Evolutionary conservation across 805 yeast genomes (phyloP), one percentile per base, ranked within the genome.

Genomic region (Pichia thaimueangensis): DNA sequence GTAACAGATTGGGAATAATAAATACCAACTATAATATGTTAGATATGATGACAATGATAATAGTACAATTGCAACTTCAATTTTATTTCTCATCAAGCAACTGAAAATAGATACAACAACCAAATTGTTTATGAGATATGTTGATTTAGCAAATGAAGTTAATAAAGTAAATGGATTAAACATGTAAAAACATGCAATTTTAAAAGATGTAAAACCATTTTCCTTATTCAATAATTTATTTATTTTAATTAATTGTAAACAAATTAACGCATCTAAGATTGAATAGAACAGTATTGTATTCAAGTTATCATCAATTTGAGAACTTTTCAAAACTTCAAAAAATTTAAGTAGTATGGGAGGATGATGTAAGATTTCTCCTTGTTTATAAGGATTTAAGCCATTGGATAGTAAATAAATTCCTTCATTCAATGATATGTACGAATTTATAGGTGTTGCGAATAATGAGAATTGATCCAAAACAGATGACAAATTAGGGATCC

Each of bases 311-410:
- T 27, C 30, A 3, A 48, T n/a, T 19, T 53, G 47, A 48, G 54
- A 37, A 50, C 48, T 33, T 15, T 65, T 49, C 16, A 76, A 35
- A 6, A 64, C 37, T 10, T 71, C 65, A 56, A 82, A 69, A 1
- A 77, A 45, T 3, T 69, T 63, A 28, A 86, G 70, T 19, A 91
- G 54, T 16, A 88, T 57, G 4, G 96, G 96, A 3, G 95, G 79
- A 52, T 87, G 95, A 60, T 87, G 91, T 28, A 82, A 82, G 15
- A 88, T 78, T 20, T 94, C 94, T 9, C 97, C 96, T 47, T 77
- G 77, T 15, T 49, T 47, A 55, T 87, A 91, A 8, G 87, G 78
- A 36, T 79, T 71, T 39, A 83, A 67, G 17, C 69, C 70, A 52
- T 79, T 73, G 3, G 68, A 58, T 42, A 76, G 62, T 39, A 85